phyloP scores from a whole-genome alignment of 106 monocot species.

The Cymbidium sinense region DNA sequence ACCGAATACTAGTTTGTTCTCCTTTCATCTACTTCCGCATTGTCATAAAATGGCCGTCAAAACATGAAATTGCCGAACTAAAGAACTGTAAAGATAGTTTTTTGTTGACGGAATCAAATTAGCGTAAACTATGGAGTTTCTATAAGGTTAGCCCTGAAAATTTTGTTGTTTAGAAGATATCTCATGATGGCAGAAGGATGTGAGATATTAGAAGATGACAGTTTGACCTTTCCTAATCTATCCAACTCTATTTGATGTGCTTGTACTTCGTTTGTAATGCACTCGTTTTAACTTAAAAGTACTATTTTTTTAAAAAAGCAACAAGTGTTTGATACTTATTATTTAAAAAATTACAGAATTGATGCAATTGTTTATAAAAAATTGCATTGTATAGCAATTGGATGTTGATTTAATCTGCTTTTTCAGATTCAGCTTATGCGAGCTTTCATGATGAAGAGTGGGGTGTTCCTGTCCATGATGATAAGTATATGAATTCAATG shows the following conservation, averaged over 20 bases:
- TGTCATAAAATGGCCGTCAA: neutral
- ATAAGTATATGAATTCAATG: slow-evolving; percentile 4
- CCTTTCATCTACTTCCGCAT: neutral
- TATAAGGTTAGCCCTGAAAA: neutral
- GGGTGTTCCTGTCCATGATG: slow-evolving; percentile 79
- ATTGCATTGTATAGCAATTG: neutral
- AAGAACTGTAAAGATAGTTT: neutral
- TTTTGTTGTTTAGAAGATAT: neutral
- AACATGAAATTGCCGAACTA: too few relatives aligned
- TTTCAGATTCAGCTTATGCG: slow-evolving; percentile 22
- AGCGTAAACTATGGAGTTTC: neutral
- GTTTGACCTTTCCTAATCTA: neutral
- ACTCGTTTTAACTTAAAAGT: too few relatives aligned
- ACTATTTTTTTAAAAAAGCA: too few relatives aligned
- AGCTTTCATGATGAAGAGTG: slow-evolving; percentile 73
- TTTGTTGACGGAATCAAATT: neutral
- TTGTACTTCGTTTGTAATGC: neutral
- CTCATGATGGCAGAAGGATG: neutral
- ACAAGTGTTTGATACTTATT: too few relatives aligned
- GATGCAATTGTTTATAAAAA: neutral
- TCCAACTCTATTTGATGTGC: neutral
- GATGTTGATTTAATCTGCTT: neutral
- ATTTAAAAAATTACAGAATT: too few relatives aligned
- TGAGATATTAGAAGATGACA: neutral
- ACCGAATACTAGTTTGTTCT: slow-evolving; percentile 17